A percentile compares a stretch with the other conserved stretches of the same genome.
These are phyloP conservation scores for Tricholoma sp. DNA, from an alignment of 768 basidiomycete species.

Conservation along the genomic window DNA sequence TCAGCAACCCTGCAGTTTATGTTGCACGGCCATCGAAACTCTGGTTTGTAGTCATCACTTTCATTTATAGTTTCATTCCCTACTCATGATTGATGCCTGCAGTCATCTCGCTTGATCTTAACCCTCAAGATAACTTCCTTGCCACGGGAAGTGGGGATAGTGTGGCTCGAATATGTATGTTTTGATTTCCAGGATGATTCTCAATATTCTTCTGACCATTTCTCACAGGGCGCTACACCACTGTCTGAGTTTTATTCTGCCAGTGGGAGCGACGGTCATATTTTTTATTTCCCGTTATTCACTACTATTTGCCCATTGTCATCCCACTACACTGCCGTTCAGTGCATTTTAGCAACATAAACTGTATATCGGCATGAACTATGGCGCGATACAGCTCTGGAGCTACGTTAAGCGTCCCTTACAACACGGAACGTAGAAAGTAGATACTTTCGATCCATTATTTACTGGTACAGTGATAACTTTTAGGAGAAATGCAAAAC, in stretches of 20 bases:
- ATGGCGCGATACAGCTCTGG: no score
- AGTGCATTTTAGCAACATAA: no score
- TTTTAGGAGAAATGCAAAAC: no score
- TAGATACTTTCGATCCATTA: no score
- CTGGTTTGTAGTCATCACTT: slow-evolving; percentile 38
- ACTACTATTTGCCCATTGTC: no score
- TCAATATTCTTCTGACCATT: neutral
- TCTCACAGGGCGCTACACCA: slow-evolving; percentile 10
- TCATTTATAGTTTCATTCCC: neutral
- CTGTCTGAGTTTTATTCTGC: neutral
- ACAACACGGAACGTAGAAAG: no score
- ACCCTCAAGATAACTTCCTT: slow-evolving; percentile 38
- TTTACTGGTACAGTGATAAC: no score
- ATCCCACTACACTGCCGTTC: neutral
- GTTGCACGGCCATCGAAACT: slow-evolving; percentile 71
- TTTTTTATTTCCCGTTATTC: no score
- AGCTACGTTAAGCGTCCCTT: no score
- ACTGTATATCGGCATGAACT: no score
- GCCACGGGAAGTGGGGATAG: slow-evolving; percentile 53
- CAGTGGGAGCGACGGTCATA: no score
- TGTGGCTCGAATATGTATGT: slow-evolving; percentile 50
- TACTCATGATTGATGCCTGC: neutral
- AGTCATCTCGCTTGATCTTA: slow-evolving; percentile 50
- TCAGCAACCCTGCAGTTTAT: slow-evolving; percentile 81
- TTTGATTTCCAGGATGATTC: slow-evolving; percentile 22